Conservation (phyloP, 2,329 filamentous ascomycete species). For the Phyllosticta citriasiana region DNA sequence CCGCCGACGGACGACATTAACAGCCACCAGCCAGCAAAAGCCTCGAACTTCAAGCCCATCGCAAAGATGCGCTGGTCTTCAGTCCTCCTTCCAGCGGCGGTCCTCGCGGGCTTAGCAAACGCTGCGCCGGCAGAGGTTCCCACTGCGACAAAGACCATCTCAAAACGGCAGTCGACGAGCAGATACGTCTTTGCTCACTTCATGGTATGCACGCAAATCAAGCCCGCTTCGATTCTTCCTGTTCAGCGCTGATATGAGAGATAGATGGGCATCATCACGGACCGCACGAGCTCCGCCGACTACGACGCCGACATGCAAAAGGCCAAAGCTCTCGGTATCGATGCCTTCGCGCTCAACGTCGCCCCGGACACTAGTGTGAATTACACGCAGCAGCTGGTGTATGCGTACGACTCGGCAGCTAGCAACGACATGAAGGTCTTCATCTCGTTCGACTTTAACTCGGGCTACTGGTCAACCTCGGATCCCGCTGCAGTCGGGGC, state of each 20-base stretch:
- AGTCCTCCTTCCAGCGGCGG: not conserved
- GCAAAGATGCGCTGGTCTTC: not conserved
- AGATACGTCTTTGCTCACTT: conserved; percentile 6
- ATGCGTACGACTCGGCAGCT: conserved; percentile 19
- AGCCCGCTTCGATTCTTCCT: not conserved
- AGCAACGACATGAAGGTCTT: conserved; percentile 20
- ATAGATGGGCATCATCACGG: conserved; percentile 20
- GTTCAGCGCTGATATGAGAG: not conserved
- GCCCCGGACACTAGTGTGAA: conserved; percentile 13
- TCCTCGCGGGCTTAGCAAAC: not conserved
- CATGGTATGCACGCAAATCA: not conserved
- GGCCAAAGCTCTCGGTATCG: conserved; percentile 23
- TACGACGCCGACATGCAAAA: conserved; percentile 20
- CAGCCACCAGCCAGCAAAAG: not conserved
- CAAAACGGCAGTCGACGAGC: not conserved
- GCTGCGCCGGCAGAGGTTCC: not conserved
- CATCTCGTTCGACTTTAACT: conserved; percentile 21
- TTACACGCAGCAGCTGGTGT: conserved; percentile 17
- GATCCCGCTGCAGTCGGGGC: conserved; percentile 14
- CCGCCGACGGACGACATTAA: not conserved
- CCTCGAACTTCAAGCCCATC: not conserved
- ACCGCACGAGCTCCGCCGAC: conserved; percentile 16
- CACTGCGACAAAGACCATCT: not conserved
- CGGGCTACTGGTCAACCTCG: conserved; percentile 13
- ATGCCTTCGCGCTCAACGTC: conserved; percentile 25